phyloP scores from a whole-genome alignment of 2,329 filamentous ascomycete genomes.

The Aspergillus melleus region DNA sequence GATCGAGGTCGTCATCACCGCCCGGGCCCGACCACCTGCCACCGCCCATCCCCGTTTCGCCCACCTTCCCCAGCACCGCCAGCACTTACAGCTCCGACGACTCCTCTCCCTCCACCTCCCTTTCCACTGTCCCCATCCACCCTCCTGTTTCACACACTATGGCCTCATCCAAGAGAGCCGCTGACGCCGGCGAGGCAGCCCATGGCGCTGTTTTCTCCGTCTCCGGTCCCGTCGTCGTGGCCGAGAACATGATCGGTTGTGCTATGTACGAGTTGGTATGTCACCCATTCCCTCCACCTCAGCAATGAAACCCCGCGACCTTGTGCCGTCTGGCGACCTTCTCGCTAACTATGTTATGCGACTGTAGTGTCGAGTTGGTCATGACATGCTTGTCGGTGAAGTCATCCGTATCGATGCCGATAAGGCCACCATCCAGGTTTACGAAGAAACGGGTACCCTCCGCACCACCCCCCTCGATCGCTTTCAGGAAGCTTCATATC shows the following conservation, averaged over 20 bases:
- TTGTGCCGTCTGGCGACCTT: no score
- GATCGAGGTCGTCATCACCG: slow-evolving; percentile 30
- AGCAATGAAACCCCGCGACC: no score
- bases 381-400: slow-evolving; percentile 90
- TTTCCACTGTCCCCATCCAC: slow-evolving; percentile 25
- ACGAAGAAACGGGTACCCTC: slow-evolving; percentile 86
- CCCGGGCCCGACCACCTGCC: slow-evolving; percentile 44
- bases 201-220: slow-evolving; percentile 70
- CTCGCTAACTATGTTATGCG: background rate
- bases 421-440: slow-evolving; percentile 96
- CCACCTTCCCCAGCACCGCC: slow-evolving; percentile 33
- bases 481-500: slow-evolving; percentile 13
- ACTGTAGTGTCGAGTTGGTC: slow-evolving; percentile 80
- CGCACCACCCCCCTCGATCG: slow-evolving; percentile 8
- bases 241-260: slow-evolving; percentile 97
- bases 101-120: slow-evolving; percentile 29
- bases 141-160: slow-evolving; percentile 34
- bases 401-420: slow-evolving; percentile 97
- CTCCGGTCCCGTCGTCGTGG: slow-evolving; percentile 87
- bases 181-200: slow-evolving; percentile 53
- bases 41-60: slow-evolving; percentile 46
- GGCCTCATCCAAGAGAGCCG: slow-evolving; percentile 45
- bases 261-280: slow-evolving; percentile 98
- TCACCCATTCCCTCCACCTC: slow-evolving; percentile 9
- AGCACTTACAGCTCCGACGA: slow-evolving; percentile 15